Conservation (phyloP, 805 yeast genomes). For the Candida piceae region DNA sequence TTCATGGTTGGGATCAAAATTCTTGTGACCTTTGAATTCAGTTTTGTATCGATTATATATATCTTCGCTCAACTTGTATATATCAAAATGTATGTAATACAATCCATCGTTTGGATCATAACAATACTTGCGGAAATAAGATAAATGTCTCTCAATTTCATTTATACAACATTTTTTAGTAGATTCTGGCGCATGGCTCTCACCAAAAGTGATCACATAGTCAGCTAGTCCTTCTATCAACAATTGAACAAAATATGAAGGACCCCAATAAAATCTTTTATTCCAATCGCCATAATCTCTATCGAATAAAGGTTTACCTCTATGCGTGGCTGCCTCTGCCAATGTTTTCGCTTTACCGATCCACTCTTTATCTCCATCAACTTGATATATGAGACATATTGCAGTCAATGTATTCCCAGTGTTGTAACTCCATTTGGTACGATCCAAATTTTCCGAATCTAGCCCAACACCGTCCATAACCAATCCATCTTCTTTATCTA, state of each 20-base stretch:
- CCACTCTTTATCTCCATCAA: constrained; percentile 51
- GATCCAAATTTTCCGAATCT: constrained; percentile 38
- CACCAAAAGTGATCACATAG: constrained; percentile 47
- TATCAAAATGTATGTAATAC: constrained; percentile 56
- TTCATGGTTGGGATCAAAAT: constrained; percentile 40
- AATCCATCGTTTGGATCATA: constrained; percentile 55
- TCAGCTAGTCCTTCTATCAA: constrained; percentile 66
- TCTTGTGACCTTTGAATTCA: constrained; percentile 52
- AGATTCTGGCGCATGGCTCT: constrained; percentile 30
- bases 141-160: constrained; percentile 50
- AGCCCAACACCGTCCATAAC: constrained; percentile 58
- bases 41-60: constrained; percentile 45
- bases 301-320: constrained; percentile 53
- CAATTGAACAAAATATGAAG: constrained; percentile 58
- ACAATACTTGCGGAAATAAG: constrained; percentile 51
- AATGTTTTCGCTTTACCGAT: constrained; percentile 37
- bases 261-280: constrained; percentile 60
- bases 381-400: constrained; percentile 42
- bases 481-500: constrained; percentile 50
- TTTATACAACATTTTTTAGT: constrained; percentile 27
- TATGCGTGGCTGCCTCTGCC: constrained; percentile 56
- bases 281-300: constrained; percentile 50
- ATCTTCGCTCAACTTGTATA: constrained; percentile 47
- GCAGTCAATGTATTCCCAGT: constrained; percentile 62
- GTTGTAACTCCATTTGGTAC: constrained; percentile 62